phyloP scores from a whole-genome alignment of 2,329 filamentous ascomycete genomes.

The Fusarium sp. region DNA sequence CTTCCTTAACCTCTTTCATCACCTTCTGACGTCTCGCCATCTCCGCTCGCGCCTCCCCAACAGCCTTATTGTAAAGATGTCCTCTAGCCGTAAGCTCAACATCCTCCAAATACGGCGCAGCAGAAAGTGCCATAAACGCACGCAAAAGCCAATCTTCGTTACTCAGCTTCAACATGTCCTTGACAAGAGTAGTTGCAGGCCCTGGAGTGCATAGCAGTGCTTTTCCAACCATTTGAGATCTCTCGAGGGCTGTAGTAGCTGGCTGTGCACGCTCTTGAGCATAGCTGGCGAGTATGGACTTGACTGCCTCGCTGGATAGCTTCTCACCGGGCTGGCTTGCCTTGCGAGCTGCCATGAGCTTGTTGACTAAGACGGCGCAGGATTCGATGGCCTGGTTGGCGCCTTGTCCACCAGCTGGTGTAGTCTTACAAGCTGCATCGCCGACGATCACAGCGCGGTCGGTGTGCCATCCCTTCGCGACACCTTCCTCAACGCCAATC shows the following conservation, averaged over 20 bases:
- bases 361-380: not conserved
- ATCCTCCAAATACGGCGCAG: not conserved
- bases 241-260: not conserved
- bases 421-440: not conserved
- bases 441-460: not conserved
- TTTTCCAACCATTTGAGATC: not conserved
- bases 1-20: not conserved
- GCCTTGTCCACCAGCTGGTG: not conserved
- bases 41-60: not conserved
- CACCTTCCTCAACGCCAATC: not conserved
- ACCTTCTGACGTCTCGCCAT: not conserved
- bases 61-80: not conserved
- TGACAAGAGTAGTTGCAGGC: not conserved
- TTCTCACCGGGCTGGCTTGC: not conserved
- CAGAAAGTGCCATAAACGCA: not conserved
- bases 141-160: not conserved
- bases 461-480: not conserved
- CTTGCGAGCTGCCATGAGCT: not conserved
- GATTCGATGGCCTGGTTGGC: constrained; percentile 1
- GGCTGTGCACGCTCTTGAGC: not conserved
- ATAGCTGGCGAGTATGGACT: not conserved
- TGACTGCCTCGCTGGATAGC: not conserved
- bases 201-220: not conserved
- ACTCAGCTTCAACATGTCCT: not conserved
- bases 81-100: not conserved